phyloP scores from a whole-genome alignment of 148 eudicot species.

The Rhododendron mucronatum region DNA sequence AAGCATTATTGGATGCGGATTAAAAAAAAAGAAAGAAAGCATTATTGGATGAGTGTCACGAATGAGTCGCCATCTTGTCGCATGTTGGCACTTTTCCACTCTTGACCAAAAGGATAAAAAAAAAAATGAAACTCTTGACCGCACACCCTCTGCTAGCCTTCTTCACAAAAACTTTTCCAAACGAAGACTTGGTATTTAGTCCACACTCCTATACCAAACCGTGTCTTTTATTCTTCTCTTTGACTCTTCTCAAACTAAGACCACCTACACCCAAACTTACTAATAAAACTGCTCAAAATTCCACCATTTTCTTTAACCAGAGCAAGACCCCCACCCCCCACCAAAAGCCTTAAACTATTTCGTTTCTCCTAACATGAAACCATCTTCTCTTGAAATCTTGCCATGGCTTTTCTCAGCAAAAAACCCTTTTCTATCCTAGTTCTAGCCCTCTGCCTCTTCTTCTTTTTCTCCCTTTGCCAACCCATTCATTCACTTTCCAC shows the following conservation, averaged over 20 bases:
- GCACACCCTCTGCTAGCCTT: neutral
- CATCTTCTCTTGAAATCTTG: conserved; percentile 8
- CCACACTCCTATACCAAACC: neutral
- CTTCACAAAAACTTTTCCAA: neutral
- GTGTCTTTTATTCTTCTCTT: neutral
- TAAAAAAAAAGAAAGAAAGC: no score
- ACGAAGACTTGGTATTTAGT: conserved; percentile 17
- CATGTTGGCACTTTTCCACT: neutral
- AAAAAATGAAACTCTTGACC: neutral
- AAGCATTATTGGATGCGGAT: no score
- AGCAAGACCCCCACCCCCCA: no score
- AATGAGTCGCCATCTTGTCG: neutral
- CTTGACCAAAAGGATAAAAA: neutral
- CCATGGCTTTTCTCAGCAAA: conserved; percentile 18
- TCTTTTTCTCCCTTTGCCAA: conserved; percentile 6
- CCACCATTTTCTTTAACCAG: neutral
- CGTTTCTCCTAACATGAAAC: conserved; percentile 21
- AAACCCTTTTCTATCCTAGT: conserved; percentile 11
- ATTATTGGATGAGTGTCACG: no score
- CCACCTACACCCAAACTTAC: neutral
- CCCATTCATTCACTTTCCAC: conserved; percentile 50
- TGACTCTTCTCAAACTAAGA: neutral
- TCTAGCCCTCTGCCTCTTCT: conserved; percentile 5
- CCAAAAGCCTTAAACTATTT: neutral
- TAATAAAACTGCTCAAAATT: neutral